Evolutionary conservation across 805 yeast species (phyloP).

Genomic region (Candida ovalis): DNA sequence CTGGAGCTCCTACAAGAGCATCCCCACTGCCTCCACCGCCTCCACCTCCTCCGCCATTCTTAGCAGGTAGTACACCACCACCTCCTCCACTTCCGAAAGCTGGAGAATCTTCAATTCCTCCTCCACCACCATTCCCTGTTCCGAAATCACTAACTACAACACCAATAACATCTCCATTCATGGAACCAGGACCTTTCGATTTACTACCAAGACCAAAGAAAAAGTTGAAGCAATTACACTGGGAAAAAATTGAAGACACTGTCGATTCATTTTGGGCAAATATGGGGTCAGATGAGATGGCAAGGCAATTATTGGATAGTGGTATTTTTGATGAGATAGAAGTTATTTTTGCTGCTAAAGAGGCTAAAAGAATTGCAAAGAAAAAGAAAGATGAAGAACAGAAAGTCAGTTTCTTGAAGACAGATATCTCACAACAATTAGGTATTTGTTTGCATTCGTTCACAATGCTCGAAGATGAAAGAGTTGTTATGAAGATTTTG

Average conservation of each 20-base stretch:
- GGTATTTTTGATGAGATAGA: conserved; percentile 87
- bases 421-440: conserved; percentile 91
- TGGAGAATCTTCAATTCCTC: conserved; percentile 17
- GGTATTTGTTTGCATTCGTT: conserved; percentile 88
- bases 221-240: conserved; percentile 90
- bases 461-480: conserved; percentile 56
- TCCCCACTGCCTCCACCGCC: conserved; percentile 15
- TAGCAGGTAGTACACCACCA: conserved; percentile 23
- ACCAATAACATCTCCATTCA: conserved; percentile 20
- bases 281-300: conserved; percentile 52
- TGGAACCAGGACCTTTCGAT: conserved; percentile 38
- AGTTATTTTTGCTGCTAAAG: conserved; percentile 81
- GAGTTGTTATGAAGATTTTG: conserved; percentile 65
- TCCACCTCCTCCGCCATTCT: conserved; percentile 26
- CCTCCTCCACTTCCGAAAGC: conserved; percentile 29
- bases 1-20: conserved; percentile 8
- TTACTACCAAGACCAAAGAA: conserved; percentile 64
- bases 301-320: conserved; percentile 61
- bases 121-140: conserved; percentile 33
- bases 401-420: conserved; percentile 66
- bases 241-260: conserved; percentile 89
- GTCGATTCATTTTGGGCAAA: conserved; percentile 84
- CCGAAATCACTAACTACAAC: conserved; percentile 14
- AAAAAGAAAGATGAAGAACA: conserved; percentile 44
- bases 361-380: conserved; percentile 47